A percentile compares a stretch with the other conserved stretches of the same genome.
Evolutionary conservation across 148 eudicot genomes (phyloP).

Genomic region (Beta vulgaris): DNA sequence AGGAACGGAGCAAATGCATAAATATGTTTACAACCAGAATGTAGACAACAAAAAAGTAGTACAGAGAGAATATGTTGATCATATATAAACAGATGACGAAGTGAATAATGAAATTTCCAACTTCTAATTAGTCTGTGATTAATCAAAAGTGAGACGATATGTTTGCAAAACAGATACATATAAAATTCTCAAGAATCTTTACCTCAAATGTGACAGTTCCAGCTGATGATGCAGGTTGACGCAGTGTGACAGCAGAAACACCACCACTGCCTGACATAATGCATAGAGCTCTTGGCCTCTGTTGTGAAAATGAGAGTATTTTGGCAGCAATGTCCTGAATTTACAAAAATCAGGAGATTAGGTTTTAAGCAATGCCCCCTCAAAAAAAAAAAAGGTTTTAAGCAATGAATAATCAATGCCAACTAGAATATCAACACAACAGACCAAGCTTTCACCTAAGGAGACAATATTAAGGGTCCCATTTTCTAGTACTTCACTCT

Average conservation of each 20-base stretch:
- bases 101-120: background rate
- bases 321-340: constrained; percentile 75
- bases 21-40: background rate
- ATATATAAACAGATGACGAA: background rate
- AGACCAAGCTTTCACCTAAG: background rate
- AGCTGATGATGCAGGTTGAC: constrained; percentile 52
- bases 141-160: background rate
- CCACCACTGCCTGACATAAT: constrained; percentile 80
- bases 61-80: background rate
- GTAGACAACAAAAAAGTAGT: background rate
- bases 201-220: constrained; percentile 76
- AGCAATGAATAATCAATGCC: background rate
- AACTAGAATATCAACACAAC: background rate
- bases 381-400: too few relatives aligned
- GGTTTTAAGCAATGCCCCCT: background rate
- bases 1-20: background rate
- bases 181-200: background rate
- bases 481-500: background rate
- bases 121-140: background rate
- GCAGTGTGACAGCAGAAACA: constrained; percentile 71
- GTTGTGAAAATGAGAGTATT: constrained; percentile 73
- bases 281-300: constrained; percentile 84
- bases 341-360: background rate
- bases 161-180: background rate
- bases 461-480: background rate